phyloP scores from a whole-genome alignment of 306 rosid genomes.

The Delonix regia region DNA sequence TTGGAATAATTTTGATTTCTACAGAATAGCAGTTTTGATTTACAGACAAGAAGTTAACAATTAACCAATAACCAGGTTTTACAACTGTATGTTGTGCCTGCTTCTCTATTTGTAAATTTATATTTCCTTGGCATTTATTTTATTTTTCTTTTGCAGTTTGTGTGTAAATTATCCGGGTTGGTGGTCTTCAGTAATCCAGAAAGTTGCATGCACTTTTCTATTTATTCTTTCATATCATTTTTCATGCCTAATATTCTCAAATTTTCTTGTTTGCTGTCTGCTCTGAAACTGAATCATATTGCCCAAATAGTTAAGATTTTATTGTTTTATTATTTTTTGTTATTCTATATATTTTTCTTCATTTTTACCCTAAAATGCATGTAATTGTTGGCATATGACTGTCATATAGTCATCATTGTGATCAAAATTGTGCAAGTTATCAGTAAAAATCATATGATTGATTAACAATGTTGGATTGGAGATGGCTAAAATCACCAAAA shows the following conservation, averaged over 20 bases:
- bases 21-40: not conserved
- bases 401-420: not conserved
- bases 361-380: not conserved
- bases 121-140: not conserved
- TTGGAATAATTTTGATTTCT: constrained; percentile 2
- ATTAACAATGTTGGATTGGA: not conserved
- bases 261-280: not conserved
- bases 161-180: not conserved
- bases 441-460: not conserved
- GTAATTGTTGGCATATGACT: not conserved
- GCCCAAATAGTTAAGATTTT: not conserved
- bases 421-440: not conserved
- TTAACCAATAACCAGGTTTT: not conserved
- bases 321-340: not conserved
- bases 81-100: not conserved
- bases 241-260: not conserved
- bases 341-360: not conserved
- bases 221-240: not conserved
- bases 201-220: not conserved
- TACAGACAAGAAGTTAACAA: not conserved
- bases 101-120: not conserved
- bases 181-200: not conserved
- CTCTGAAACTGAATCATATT: not conserved
- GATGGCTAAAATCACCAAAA: not conserved
- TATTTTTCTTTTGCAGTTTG: not conserved